Percentiles rank a stretch among this genome's conserved stretches.
phyloP scores from a whole-genome alignment of 1,284 basidiomycete species.

The Sporisorium iseilematis-ciliati region DNA sequence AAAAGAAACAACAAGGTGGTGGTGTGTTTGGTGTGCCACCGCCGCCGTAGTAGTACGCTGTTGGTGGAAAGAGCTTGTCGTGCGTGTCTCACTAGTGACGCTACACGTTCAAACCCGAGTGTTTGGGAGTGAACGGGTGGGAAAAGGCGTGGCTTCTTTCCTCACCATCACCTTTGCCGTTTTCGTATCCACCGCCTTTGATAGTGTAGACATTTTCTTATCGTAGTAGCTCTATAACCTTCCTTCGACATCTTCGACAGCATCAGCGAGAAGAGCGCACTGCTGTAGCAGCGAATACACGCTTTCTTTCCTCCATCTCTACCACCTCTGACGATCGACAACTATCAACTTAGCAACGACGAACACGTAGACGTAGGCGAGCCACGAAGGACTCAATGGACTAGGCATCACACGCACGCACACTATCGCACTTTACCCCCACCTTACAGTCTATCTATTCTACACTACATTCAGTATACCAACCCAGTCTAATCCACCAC shows the following conservation, averaged over 20 bases:
- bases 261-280: background rate
- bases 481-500: background rate
- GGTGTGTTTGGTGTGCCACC: too few relatives aligned
- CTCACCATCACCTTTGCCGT: constrained; percentile 18
- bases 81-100: background rate
- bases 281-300: background rate
- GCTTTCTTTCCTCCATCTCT: too few relatives aligned
- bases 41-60: too few relatives aligned
- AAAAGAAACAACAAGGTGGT: too few relatives aligned
- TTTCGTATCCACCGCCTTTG: too few relatives aligned
- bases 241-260: background rate
- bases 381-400: background rate
- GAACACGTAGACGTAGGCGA: background rate
- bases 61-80: too few relatives aligned
- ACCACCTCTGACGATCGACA: background rate
- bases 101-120: background rate
- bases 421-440: background rate
- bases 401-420: background rate
- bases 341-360: background rate
- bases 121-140: background rate
- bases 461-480: background rate
- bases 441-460: background rate
- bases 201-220: too few relatives aligned
- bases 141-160: constrained; percentile 6
- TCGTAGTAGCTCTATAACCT: background rate